Percentiles rank a stretch among this genome's conserved stretches.
Evolutionary conservation across 1,284 basidiomycete species (phyloP).

Genomic region (Rhizoctonia solani): DNA sequence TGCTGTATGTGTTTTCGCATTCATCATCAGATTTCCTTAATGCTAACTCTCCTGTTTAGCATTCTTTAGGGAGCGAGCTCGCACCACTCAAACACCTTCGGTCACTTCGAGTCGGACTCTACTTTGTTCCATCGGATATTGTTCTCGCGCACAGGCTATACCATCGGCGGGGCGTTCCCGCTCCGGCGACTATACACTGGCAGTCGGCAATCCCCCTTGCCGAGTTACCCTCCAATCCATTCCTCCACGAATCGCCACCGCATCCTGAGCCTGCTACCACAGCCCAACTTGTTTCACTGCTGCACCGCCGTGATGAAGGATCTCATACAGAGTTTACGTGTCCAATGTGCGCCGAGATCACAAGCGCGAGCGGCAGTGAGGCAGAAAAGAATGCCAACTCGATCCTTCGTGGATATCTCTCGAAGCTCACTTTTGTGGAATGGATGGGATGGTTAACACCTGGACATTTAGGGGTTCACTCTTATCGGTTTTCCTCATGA

Average conservation of each 20-base stretch:
- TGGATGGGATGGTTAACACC: constrained; percentile 17
- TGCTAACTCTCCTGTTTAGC: neutral
- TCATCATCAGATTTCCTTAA: neutral
- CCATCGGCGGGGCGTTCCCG: neutral
- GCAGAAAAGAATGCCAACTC: neutral
- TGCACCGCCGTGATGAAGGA: constrained; percentile 6
- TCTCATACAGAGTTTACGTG: constrained; percentile 8
- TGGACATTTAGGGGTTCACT: constrained; percentile 4
- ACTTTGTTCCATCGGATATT: constrained; percentile 10
- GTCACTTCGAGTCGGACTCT: constrained; percentile 19
- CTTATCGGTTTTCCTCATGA: neutral
- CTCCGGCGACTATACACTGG: constrained; percentile 9
- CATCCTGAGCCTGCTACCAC: neutral
- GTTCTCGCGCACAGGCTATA: constrained; percentile 23
- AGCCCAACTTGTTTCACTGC: constrained; percentile 17
- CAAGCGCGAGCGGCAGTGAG: neutral
- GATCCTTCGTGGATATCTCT: constrained; percentile 10
- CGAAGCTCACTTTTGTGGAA: neutral
- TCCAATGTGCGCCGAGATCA: constrained; percentile 5
- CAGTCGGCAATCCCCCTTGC: neutral
- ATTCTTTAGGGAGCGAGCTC: constrained; percentile 6
- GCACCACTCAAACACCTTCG: constrained; percentile 6
- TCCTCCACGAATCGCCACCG: neutral
- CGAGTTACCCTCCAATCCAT: neutral
- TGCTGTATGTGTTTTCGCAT: constrained; percentile 2